phyloP scores from a whole-genome alignment of 2,329 filamentous ascomycete species.

The Aspergillus transmontanensis region DNA sequence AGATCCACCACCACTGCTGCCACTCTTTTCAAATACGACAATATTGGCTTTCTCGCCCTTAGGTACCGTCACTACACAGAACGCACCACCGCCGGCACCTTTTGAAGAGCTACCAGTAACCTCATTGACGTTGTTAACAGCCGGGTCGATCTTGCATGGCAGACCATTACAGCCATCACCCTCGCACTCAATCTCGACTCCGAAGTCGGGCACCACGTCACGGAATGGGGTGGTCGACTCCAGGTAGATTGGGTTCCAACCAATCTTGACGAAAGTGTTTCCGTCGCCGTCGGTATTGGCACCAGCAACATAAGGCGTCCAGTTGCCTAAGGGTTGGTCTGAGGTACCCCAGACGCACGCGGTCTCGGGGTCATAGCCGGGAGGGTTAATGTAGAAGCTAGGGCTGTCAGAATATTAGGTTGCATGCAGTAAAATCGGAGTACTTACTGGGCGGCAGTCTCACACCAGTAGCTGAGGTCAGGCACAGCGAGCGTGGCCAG shows the following conservation, averaged over 20 bases:
- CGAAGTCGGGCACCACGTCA: constrained; percentile 63
- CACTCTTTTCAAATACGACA: constrained; percentile 57
- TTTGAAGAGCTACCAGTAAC: constrained; percentile 60
- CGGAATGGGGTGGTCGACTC: constrained; percentile 56
- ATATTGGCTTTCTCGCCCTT: constrained; percentile 68
- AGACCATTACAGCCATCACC: constrained; percentile 68
- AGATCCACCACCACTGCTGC: constrained; percentile 18
- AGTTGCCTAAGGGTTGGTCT: constrained; percentile 69
- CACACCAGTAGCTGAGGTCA: constrained; percentile 68
- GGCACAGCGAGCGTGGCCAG: constrained; percentile 69
- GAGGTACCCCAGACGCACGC: constrained; percentile 73
- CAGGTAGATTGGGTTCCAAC: constrained; percentile 75
- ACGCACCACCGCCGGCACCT: constrained; percentile 69
- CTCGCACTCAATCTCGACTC: constrained; percentile 70
- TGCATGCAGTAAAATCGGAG: not conserved
- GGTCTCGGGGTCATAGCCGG: constrained; percentile 60
- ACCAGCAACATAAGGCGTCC: constrained; percentile 75
- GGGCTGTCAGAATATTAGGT: not conserved
- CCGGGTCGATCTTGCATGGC: constrained; percentile 72
- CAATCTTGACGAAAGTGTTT: constrained; percentile 73
- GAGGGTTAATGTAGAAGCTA: constrained; percentile 77
- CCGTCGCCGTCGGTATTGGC: constrained; percentile 69
- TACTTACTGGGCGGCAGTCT: constrained; percentile 73
- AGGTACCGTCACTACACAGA: constrained; percentile 76
- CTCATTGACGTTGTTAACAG: constrained; percentile 56